Conservation (phyloP, 2,329 filamentous ascomycete species). For the Furcasterigmium furcatum region DNA sequence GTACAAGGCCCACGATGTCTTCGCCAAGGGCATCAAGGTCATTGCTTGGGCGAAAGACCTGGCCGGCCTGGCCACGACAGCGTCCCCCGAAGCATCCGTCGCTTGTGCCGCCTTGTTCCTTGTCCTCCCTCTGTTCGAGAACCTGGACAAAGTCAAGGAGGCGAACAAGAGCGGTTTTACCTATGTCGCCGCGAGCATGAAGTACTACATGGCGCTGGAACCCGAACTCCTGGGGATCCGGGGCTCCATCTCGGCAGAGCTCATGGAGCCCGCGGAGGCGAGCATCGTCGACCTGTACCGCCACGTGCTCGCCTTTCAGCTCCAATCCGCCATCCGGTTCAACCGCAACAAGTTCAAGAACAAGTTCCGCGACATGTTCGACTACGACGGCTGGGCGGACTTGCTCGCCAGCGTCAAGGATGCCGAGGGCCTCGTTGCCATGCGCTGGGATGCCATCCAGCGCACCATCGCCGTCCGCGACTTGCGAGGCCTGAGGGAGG, state of each 20-base stretch:
- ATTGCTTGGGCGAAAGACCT: conserved; percentile 3
- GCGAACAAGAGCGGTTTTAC: conserved; percentile 26
- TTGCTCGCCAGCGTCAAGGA: conserved; percentile 6
- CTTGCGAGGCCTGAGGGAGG: neutral
- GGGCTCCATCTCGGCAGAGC: neutral
- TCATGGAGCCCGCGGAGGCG: neutral
- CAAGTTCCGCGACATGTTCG: conserved; percentile 11
- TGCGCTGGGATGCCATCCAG: neutral
- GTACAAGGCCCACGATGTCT: neutral
- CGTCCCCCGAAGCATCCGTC: conserved; percentile 24
- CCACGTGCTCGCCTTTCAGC: conserved; percentile 29
- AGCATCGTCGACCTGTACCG: conserved; percentile 21
- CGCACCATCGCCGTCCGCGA: neutral
- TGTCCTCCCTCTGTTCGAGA: conserved; percentile 29
- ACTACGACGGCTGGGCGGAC: conserved; percentile 14
- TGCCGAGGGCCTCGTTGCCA: neutral
- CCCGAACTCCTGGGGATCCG: neutral
- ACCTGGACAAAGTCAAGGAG: conserved; percentile 19
- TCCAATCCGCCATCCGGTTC: conserved; percentile 26
- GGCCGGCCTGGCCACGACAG: conserved; percentile 22
- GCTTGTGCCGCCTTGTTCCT: conserved; percentile 31
- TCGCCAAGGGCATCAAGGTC: neutral
- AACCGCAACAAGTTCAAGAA: conserved; percentile 12
- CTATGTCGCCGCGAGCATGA: conserved; percentile 24
- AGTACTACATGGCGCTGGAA: conserved; percentile 24